Evolutionary conservation across 305 asterid species (phyloP).

Genomic region (Stenogyne calaminthoides): DNA sequence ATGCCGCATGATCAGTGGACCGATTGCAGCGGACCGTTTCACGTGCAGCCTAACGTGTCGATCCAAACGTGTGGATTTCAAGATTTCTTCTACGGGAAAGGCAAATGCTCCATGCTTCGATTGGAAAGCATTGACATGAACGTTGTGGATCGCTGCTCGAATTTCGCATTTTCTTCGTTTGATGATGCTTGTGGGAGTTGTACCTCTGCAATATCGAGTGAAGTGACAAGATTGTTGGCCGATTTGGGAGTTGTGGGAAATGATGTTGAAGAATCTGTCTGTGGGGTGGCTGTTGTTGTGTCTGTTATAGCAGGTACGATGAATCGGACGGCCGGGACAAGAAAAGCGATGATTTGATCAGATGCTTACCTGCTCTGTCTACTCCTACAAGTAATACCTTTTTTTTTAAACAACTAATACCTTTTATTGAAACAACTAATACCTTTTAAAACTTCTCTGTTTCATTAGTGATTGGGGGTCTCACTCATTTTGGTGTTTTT

Average conservation of each 20-base stretch:
- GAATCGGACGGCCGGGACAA: conserved; percentile 23
- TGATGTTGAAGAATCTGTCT: conserved; percentile 37
- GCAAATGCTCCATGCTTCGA: conserved; percentile 41
- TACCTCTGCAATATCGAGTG: conserved; percentile 30
- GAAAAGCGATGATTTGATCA: conserved; percentile 31
- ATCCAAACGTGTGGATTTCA: conserved; percentile 45
- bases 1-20: conserved; percentile 38
- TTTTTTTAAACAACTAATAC: too few relatives aligned
- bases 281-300: conserved; percentile 47
- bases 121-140: conserved; percentile 17
- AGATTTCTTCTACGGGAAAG: conserved; percentile 36
- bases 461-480: too few relatives aligned
- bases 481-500: background rate
- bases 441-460: too few relatives aligned
- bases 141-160: conserved; percentile 40
- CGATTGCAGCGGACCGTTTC: conserved; percentile 39
- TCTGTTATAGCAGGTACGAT: conserved; percentile 38
- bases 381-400: too few relatives aligned
- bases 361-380: conserved; percentile 16
- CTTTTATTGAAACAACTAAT: too few relatives aligned
- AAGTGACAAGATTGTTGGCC: conserved; percentile 26
- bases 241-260: conserved; percentile 1
- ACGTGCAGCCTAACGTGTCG: conserved; percentile 49
- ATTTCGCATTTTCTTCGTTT: conserved; percentile 39
- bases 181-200: conserved; percentile 51